A percentile compares a stretch with the other conserved stretches of the same genome.
Evolutionary conservation across 2,329 filamentous ascomycete species (phyloP).

Genomic region (Fusarium sambucinum): DNA sequence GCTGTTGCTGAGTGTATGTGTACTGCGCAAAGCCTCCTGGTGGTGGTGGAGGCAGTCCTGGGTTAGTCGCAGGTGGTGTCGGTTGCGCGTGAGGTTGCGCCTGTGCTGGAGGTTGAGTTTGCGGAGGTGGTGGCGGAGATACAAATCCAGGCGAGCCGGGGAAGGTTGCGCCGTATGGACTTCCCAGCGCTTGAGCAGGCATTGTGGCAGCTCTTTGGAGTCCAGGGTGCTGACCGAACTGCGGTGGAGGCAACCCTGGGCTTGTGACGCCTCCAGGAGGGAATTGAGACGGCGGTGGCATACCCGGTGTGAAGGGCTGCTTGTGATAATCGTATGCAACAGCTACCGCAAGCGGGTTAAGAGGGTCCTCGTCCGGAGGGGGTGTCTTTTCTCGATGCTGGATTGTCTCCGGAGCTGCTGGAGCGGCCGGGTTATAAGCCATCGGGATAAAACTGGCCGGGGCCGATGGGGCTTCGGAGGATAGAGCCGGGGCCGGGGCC

Average conservation of each 20-base stretch:
- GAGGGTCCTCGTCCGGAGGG: conserved; percentile 74
- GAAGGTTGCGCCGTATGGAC: conserved; percentile 61
- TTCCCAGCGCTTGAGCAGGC: conserved; percentile 59
- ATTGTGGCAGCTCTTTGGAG: conserved; percentile 64
- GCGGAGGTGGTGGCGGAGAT: conserved; percentile 50
- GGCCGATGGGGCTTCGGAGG: conserved; percentile 41
- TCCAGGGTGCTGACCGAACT: conserved; percentile 60
- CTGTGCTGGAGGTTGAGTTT: conserved; percentile 51
- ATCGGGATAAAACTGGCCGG: conserved; percentile 68
- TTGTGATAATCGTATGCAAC: conserved; percentile 68
- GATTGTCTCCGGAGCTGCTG: conserved; percentile 78
- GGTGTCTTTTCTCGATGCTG: conserved; percentile 83
- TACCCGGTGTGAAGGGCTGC: conserved; percentile 65
- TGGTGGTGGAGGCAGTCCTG: conserved; percentile 58
- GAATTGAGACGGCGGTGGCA: conserved; percentile 61
- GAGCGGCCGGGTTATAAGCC: conserved; percentile 84
- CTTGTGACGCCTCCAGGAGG: conserved; percentile 59
- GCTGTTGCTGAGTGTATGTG: conserved; percentile 52
- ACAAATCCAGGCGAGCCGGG: conserved; percentile 60
- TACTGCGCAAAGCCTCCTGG: conserved; percentile 70
- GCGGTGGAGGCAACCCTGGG: conserved; percentile 57
- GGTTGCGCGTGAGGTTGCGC: conserved; percentile 47
- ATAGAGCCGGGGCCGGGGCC: conserved; percentile 33
- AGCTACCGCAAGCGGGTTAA: conserved; percentile 69
- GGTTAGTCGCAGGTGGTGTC: conserved; percentile 53